A percentile compares a stretch with the other conserved stretches of the same genome.
phyloP scores from a whole-genome alignment of 805 yeast species.

The Candida ulmi region DNA sequence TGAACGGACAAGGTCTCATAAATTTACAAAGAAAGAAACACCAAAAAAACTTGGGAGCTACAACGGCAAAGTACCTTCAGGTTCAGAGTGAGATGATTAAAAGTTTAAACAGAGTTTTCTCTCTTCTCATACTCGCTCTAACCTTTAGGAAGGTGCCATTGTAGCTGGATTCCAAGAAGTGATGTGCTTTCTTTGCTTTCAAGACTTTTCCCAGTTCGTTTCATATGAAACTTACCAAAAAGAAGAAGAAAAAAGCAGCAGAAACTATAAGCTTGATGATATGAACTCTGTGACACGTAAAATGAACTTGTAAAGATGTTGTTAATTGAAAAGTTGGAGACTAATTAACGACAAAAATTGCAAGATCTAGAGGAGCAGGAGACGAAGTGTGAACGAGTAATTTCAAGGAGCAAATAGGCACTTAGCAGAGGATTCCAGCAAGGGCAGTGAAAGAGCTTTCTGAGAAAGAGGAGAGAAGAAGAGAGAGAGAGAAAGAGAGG shows the following conservation, averaged over 20 bases:
- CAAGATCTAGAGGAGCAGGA: neutral
- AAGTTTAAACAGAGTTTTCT: neutral
- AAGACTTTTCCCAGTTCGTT: neutral
- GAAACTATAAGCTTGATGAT: neutral
- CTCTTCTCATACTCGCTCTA: constrained; percentile 14
- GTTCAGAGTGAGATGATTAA: neutral
- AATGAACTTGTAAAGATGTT: neutral
- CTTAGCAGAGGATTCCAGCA: neutral
- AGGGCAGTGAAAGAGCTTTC: constrained; percentile 19
- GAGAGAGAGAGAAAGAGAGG: constrained; percentile 15
- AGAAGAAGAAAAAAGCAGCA: neutral
- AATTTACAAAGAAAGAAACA: too few relatives aligned
- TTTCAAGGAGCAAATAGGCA: constrained; percentile 2
- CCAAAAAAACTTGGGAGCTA: too few relatives aligned
- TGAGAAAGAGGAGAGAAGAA: constrained; percentile 22
- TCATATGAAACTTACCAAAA: neutral
- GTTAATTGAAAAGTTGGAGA: neutral
- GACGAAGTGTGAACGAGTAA: neutral
- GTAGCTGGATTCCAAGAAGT: neutral
- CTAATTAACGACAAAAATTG: neutral
- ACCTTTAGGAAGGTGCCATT: neutral
- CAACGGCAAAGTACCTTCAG: neutral
- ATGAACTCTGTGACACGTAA: neutral
- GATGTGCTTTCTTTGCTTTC: neutral
- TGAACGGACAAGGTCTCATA: neutral